phyloP scores from a whole-genome alignment of 805 yeast species.

The Scheffersomyces lignosus region DNA sequence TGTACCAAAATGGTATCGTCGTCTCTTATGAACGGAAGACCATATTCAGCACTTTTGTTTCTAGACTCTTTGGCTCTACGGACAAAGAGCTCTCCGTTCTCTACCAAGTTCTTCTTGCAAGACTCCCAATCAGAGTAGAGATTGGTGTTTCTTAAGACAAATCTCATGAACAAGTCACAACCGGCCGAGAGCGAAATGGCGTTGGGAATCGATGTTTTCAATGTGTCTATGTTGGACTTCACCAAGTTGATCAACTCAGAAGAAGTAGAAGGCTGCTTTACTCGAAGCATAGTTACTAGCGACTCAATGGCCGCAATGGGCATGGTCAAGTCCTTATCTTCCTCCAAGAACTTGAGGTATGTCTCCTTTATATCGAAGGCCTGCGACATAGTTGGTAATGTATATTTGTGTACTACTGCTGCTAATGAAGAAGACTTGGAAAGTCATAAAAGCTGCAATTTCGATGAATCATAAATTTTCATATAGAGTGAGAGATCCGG shows the following conservation, averaged over 20 bases:
- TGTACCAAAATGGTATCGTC: constrained; percentile 90
- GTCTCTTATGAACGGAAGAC: constrained; percentile 86
- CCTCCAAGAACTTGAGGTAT: constrained; percentile 76
- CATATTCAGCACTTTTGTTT: constrained; percentile 81
- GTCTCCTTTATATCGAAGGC: constrained; percentile 78
- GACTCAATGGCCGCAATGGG: constrained; percentile 99
- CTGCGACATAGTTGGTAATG: constrained; percentile 6
- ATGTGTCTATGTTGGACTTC: constrained; percentile 68
- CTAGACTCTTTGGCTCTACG: constrained; percentile 90
- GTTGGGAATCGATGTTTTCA: constrained; percentile 81
- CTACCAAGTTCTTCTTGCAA: constrained; percentile 82
- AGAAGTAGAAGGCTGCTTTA: constrained; percentile 88
- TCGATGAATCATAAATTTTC: too few relatives aligned
- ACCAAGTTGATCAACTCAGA: constrained; percentile 86
- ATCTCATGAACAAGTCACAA: constrained; percentile 93
- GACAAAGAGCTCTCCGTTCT: constrained; percentile 89
- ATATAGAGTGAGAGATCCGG: too few relatives aligned
- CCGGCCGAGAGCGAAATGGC: constrained; percentile 95
- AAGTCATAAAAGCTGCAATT: too few relatives aligned
- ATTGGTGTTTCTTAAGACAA: constrained; percentile 86
- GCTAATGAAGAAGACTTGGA: too few relatives aligned
- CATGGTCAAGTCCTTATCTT: constrained; percentile 97
- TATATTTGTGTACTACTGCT: too few relatives aligned
- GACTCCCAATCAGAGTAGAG: constrained; percentile 93
- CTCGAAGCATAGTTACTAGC: constrained; percentile 75